Evolutionary conservation across 225 moss, liverwort and hornwort genomes (phyloP), one percentile per base, ranked within the genome.

Genomic region (Thuidium tamariscinum): DNA sequence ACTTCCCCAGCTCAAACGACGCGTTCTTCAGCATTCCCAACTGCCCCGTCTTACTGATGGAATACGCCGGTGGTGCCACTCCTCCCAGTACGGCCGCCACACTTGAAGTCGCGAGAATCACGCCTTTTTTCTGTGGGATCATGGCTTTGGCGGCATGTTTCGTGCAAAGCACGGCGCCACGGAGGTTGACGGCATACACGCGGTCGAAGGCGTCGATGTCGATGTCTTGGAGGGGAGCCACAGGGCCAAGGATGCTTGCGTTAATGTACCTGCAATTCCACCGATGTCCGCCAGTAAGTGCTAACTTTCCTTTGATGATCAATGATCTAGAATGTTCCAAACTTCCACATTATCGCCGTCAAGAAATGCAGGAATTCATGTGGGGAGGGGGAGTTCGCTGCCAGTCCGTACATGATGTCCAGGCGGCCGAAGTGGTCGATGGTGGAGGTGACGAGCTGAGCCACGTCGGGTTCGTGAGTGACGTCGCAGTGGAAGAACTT

Each of bases 401-500:
- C 11, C 84, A 91, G 72, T 89, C 86, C 67, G 57, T 88, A 91
- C 77, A 91, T 90, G 54, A 93, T 88, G 88, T 93, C 90, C 13
- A 92, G 86, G 15, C 85, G 62, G 23, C 90, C 91, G 76, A 86
- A 89, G 11, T 80, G 72, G 3, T 57, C 76, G 54, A 93, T 71
- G n/a, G 90, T 83, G 22, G 68, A 55, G 37, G 86, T 84, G 61
- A 95, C 63, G 26, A 92, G 89, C 8, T 78, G 69, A 18, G 88
- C 90, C 25, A 91, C 86, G 44, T 93, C 88, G 7, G 52, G 54
- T 89, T 94, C 91, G 9, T 86, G 46, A 4, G 71, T 83, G 55
- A 94, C 88, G n/a, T 93, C 91, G 87, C 90, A 91, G 80, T 89
- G 91, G 16, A 93, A 68, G 81, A 88, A 94, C 1, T 75, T 81